Evolutionary conservation across 2,329 filamentous ascomycete species (phyloP).

Genomic region (Pseudocercospora pini-densiflorae): DNA sequence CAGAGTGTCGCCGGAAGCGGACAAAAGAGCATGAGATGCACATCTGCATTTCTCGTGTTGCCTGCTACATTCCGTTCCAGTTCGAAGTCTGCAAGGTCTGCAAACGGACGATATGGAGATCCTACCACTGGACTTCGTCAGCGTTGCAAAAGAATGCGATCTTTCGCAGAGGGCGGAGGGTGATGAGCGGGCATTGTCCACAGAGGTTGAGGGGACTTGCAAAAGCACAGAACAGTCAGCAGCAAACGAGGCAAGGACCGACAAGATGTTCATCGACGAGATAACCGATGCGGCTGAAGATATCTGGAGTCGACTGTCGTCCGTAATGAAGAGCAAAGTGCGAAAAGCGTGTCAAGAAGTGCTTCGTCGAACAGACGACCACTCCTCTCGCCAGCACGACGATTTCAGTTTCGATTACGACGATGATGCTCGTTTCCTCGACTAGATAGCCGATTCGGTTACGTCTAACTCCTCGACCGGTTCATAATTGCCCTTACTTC

Average conservation of each 20-base stretch:
- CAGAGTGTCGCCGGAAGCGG: constrained; percentile 9
- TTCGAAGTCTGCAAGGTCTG: background rate
- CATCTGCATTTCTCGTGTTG: background rate
- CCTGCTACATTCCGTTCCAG: background rate
- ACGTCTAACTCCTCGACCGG: background rate
- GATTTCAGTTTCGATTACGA: constrained; percentile 29
- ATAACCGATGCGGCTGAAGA: constrained; percentile 29
- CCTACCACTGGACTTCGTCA: constrained; percentile 29
- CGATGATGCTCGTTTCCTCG: constrained; percentile 38
- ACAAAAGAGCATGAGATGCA: background rate
- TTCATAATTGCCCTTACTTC: constrained; percentile 23
- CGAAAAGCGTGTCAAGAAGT: constrained; percentile 36
- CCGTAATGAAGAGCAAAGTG: constrained; percentile 33
- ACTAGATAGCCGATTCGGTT: constrained; percentile 21
- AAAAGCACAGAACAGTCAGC: constrained; percentile 6
- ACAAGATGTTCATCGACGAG: constrained; percentile 19
- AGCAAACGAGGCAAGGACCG: background rate
- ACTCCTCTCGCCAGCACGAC: constrained; percentile 14
- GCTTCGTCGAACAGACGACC: constrained; percentile 34
- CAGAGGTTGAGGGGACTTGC: constrained; percentile 10
- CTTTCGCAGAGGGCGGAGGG: background rate
- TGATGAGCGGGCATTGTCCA: background rate
- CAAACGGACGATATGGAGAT: constrained; percentile 16
- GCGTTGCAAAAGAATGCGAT: constrained; percentile 26
- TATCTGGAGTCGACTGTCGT: constrained; percentile 22